Percentiles rank a stretch among this genome's conserved stretches.
phyloP scores from a whole-genome alignment of 305 asterid genomes.

The Nicotiana rustica region DNA sequence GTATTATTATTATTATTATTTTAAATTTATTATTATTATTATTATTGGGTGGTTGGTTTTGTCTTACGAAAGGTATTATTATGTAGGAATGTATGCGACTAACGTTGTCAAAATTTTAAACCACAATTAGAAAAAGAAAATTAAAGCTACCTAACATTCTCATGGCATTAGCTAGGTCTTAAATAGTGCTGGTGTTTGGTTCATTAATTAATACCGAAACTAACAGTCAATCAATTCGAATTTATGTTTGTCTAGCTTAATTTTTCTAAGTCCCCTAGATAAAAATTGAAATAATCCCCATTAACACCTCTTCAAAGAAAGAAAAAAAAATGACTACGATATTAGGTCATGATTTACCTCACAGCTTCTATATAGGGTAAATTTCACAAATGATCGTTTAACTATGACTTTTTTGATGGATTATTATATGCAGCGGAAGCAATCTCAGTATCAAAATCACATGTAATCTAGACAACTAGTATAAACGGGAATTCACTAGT shows the following conservation, averaged over 20 bases:
- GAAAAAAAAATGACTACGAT: not conserved
- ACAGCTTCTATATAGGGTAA: too few species aligned
- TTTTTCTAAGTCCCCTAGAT: not conserved
- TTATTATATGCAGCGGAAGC: too few species aligned
- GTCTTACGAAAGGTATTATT: not conserved
- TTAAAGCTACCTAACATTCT: constrained; percentile 18
- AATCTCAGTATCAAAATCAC: too few species aligned
- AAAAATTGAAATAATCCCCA: not conserved
- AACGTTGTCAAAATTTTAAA: not conserved
- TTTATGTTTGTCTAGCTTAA: not conserved
- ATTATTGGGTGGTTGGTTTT: not conserved
- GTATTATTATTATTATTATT: not conserved
- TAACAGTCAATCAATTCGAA: not conserved
- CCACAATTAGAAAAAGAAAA: not conserved
- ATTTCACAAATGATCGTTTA: too few species aligned
- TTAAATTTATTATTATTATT: too few species aligned
- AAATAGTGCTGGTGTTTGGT: not conserved
- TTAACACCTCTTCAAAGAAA: not conserved
- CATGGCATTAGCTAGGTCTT: not conserved
- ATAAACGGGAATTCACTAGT: too few species aligned
- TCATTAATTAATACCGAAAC: not conserved
- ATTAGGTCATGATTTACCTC: not conserved
- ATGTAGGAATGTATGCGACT: not conserved
- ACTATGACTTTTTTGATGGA: too few species aligned
- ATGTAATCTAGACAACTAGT: too few species aligned